These are phyloP conservation scores for Monilinia aucupariae DNA, from an alignment of 2,329 filamentous ascomycete species.

Conservation along the genomic window DNA sequence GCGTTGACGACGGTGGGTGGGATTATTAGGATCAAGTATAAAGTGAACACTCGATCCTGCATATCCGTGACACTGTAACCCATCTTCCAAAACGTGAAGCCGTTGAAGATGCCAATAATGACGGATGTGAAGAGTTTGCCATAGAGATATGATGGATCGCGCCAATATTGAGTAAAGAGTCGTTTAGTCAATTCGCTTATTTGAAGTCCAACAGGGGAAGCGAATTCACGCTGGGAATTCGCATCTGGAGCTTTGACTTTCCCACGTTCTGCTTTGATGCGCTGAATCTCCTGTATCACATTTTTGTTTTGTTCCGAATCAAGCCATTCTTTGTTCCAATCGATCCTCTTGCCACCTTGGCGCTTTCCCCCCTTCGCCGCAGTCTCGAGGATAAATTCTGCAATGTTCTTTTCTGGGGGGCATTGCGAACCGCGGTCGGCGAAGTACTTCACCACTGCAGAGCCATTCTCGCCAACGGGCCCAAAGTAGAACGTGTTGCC, in stretches of 20 bases:
- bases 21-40: constrained; percentile 56
- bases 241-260: constrained; percentile 38
- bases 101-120: constrained; percentile 70
- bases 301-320: constrained; percentile 55
- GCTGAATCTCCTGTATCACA: constrained; percentile 60
- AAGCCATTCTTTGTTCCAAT: constrained; percentile 74
- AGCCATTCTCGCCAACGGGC: constrained; percentile 61
- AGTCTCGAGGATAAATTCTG: constrained; percentile 62
- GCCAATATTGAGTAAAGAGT: constrained; percentile 68
- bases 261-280: constrained; percentile 30
- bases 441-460: constrained; percentile 63
- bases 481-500: constrained; percentile 70
- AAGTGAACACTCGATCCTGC: constrained; percentile 73
- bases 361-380: constrained; percentile 48
- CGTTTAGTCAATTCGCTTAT: constrained; percentile 62
- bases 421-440: constrained; percentile 59
- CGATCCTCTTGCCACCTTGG: constrained; percentile 49
- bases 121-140: constrained; percentile 69
- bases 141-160: constrained; percentile 70
- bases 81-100: constrained; percentile 70
- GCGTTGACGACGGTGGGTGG: constrained; percentile 68
- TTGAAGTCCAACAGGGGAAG: constrained; percentile 58
- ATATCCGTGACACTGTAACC: constrained; percentile 61
- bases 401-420: constrained; percentile 60
- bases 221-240: constrained; percentile 52